A percentile compares a stretch with the other conserved stretches of the same genome.
Conservation (phyloP, 768 basidiomycete species). For the Mycena epipterygia region DNA sequence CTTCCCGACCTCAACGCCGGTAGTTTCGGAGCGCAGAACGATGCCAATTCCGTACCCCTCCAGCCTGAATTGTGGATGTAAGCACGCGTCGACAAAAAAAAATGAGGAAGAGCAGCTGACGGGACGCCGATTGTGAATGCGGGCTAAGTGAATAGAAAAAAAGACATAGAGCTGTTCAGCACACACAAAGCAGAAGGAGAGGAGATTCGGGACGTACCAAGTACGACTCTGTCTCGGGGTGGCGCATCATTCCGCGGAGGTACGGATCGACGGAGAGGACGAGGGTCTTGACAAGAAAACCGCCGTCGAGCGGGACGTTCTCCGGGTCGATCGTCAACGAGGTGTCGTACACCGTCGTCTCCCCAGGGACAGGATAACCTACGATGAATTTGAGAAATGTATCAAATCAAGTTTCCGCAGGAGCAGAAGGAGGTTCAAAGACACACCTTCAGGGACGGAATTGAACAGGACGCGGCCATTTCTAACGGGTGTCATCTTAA, state of each 20-base stretch:
- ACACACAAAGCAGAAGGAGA: conserved; percentile 1
- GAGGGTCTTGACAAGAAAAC: conserved; percentile 64
- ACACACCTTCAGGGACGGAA: conserved; percentile 47
- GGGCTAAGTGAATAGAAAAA: conserved; percentile 29
- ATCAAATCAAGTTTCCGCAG: too few species aligned
- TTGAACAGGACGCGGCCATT: conserved; percentile 56
- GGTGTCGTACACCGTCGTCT: conserved; percentile 38
- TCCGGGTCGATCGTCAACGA: conserved; percentile 42
- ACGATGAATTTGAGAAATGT: neutral
- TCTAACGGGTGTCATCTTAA: conserved; percentile 48
- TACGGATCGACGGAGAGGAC: conserved; percentile 59
- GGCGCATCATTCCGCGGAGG: conserved; percentile 38
- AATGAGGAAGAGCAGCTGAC: conserved; percentile 39
- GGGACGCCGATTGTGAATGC: conserved; percentile 51
- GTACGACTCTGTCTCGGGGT: conserved; percentile 43
- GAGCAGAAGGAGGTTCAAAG: too few species aligned
- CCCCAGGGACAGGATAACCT: conserved; percentile 59
- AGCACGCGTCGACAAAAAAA: neutral
- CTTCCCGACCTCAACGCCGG: conserved; percentile 50
- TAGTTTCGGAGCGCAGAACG: conserved; percentile 57
- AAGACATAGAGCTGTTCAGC: too few species aligned
- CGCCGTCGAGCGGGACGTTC: conserved; percentile 57
- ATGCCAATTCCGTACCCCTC: conserved; percentile 54
- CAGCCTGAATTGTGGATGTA: neutral
- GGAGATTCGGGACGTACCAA: conserved; percentile 23